Evolutionary conservation across 768 basidiomycete species (phyloP).

Genomic region (Termitomyces sp.): DNA sequence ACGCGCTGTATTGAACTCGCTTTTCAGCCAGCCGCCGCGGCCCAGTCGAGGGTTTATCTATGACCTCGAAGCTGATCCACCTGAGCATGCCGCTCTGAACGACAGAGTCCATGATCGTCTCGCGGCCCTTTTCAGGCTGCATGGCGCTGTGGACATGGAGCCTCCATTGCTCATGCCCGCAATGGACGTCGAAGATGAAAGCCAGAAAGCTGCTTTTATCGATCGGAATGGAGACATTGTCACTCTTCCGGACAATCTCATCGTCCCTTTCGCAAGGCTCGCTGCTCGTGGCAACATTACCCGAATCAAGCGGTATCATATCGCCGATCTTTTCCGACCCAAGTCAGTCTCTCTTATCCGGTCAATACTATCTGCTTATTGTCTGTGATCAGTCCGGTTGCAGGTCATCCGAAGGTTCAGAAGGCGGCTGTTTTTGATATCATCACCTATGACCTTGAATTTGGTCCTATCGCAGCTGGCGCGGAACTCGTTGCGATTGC

Average conservation of each 20-base stretch:
- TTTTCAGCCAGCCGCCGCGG: slow-evolving; percentile 71
- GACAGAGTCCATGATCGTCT: slow-evolving; percentile 75
- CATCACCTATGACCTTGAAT: slow-evolving; percentile 65
- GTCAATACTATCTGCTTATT: neutral
- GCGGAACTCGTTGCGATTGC: slow-evolving; percentile 72
- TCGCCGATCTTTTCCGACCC: slow-evolving; percentile 66
- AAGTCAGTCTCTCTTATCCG: slow-evolving; percentile 35
- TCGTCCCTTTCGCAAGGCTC: slow-evolving; percentile 75
- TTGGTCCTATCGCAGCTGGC: slow-evolving; percentile 61
- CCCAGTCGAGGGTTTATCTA: slow-evolving; percentile 68
- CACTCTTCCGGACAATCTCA: slow-evolving; percentile 62
- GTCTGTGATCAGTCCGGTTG: slow-evolving; percentile 39
- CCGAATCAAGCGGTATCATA: slow-evolving; percentile 81
- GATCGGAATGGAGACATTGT: slow-evolving; percentile 80
- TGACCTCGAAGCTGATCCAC: slow-evolving; percentile 61
- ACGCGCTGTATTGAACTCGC: slow-evolving; percentile 67
- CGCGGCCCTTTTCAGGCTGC: slow-evolving; percentile 73
- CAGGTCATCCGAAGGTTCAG: slow-evolving; percentile 67
- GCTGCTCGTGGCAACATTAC: slow-evolving; percentile 63
- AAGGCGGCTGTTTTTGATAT: slow-evolving; percentile 84
- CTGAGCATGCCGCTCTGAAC: slow-evolving; percentile 67
- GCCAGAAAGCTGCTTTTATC: slow-evolving; percentile 65
- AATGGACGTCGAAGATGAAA: slow-evolving; percentile 55
- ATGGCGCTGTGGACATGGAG: slow-evolving; percentile 86
- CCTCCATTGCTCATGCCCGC: slow-evolving; percentile 81